Conservation (phyloP, 352 stramenopile species). For the Globisporangium okanoganense region DNA sequence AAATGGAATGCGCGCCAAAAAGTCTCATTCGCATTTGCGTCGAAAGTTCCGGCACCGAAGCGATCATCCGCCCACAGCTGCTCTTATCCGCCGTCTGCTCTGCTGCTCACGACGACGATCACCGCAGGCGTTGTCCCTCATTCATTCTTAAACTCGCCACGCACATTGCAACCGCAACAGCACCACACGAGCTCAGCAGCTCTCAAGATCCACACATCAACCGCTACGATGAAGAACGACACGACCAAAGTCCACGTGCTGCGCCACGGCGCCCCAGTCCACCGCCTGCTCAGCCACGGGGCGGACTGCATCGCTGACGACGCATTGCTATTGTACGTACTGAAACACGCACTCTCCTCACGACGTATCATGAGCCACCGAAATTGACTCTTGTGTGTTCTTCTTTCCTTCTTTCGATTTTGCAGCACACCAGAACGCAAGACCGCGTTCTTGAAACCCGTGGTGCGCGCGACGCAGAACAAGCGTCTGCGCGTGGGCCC, state of each 20-base stretch:
- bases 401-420: background rate
- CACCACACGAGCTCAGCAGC: background rate
- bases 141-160: background rate
- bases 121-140: background rate
- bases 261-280: background rate
- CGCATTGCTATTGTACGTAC: conserved; percentile 4
- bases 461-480: conserved; percentile 8
- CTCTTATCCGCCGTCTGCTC: background rate
- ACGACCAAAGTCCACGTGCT: conserved; percentile 1
- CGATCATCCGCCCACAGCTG: background rate
- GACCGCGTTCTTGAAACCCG: conserved; percentile 10
- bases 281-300: background rate
- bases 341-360: background rate
- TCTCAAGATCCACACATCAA: background rate
- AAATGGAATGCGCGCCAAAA: conserved; percentile 9
- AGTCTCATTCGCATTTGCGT: background rate
- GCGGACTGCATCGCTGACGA: background rate
- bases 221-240: background rate
- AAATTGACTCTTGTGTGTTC: conserved; percentile 5
- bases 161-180: background rate
- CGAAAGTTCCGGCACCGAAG: conserved; percentile 6
- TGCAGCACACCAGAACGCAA: conserved; percentile 18
- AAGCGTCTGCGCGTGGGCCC: conserved; percentile 20
- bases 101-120: conserved; percentile 1
- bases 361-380: background rate